A percentile compares a stretch with the other conserved stretches of the same genome.
These are phyloP conservation scores for Dictyostelium citrinum DNA, from an alignment of 78 protist genomes.

Conservation along the genomic window DNA sequence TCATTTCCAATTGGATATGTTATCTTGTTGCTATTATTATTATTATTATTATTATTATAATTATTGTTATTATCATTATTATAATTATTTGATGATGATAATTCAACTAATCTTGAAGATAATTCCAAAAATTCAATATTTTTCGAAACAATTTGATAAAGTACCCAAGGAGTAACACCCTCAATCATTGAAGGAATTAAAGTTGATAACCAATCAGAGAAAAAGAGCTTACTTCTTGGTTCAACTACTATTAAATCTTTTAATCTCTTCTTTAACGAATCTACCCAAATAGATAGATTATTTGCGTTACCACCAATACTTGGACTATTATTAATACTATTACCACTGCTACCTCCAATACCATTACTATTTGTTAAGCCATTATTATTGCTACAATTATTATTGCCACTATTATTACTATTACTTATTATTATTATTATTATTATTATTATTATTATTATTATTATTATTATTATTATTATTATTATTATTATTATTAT, in stretches of 20 bases:
- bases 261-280: not conserved
- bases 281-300: not conserved
- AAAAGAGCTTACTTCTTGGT: not conserved
- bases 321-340: not conserved
- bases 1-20: constrained; percentile 31
- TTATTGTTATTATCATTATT: too few species aligned
- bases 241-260: not conserved
- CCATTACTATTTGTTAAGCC: not conserved
- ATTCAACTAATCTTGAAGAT: constrained; percentile 18
- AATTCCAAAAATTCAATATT: constrained; percentile 65
- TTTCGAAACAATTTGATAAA: constrained; percentile 24
- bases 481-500: not conserved
- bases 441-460: too few species aligned
- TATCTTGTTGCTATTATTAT: not conserved
- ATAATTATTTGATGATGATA: not conserved
- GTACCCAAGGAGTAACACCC: not conserved
- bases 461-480: too few species aligned
- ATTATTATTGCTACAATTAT: not conserved
- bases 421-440: too few species aligned
- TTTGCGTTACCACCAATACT: not conserved
- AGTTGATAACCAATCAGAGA: not conserved
- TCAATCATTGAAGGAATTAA: not conserved
- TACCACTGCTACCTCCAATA: not conserved
- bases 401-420: not conserved
- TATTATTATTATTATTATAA: not conserved